Evolutionary conservation across 2,329 filamentous ascomycete species (phyloP).

Genomic region (Fusarium proliferatum): DNA sequence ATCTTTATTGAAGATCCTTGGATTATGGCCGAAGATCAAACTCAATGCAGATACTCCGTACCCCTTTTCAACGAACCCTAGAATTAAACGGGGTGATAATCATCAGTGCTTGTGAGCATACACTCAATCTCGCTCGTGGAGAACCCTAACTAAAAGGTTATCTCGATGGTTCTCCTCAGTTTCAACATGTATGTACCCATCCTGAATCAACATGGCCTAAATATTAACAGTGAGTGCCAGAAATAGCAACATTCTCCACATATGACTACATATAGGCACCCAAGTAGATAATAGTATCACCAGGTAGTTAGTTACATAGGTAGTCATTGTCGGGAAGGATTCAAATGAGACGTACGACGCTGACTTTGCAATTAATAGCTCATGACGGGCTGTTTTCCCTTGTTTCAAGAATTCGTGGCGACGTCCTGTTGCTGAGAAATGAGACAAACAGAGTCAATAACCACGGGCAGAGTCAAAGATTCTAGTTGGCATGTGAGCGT

Average conservation of each 20-base stretch:
- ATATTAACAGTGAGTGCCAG: background rate
- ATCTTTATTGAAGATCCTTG: constrained; percentile 1
- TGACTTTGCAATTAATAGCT: constrained; percentile 1
- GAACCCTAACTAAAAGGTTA: constrained; percentile 15
- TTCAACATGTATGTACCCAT: background rate
- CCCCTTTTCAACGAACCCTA: constrained; percentile 11
- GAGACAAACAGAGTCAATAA: constrained; percentile 8
- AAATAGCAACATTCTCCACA: constrained; percentile 30
- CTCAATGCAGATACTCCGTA: background rate
- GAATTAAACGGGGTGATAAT: background rate
- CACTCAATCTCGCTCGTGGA: constrained; percentile 29
- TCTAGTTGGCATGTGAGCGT: background rate
- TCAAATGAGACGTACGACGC: background rate
- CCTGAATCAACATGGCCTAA: constrained; percentile 1
- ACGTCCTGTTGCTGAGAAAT: background rate
- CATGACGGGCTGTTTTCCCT: background rate
- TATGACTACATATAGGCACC: background rate
- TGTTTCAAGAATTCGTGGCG: constrained; percentile 2
- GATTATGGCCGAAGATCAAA: background rate
- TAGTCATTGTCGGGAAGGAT: background rate
- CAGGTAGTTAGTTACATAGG: background rate
- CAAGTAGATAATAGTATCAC: background rate
- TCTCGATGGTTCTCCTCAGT: constrained; percentile 11
- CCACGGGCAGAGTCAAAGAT: background rate
- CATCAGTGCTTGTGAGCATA: background rate